Conservation (phyloP, 768 basidiomycete species). For the Boletus rex-veris region DNA sequence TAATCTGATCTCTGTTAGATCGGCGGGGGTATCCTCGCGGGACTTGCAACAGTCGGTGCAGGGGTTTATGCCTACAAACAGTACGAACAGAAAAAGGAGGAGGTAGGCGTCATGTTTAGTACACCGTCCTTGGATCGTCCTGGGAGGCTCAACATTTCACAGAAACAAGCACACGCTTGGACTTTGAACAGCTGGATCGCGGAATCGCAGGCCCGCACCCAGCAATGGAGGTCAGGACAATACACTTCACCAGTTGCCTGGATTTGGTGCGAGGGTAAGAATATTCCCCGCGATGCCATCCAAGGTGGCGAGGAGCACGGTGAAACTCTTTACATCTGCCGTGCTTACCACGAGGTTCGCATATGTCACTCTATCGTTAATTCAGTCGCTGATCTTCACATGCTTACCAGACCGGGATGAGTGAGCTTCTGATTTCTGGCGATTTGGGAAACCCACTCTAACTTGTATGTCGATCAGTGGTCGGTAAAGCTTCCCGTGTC, state of each 20-base stretch:
- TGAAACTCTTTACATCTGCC: constrained; percentile 52
- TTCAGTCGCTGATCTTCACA: constrained; percentile 3
- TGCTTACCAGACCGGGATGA: constrained; percentile 46
- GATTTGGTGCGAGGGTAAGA: constrained; percentile 56
- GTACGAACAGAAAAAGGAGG: constrained; percentile 54
- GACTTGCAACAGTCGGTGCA: constrained; percentile 48
- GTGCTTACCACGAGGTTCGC: constrained; percentile 57
- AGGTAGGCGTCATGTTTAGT: constrained; percentile 37
- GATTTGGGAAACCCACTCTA: neutral
- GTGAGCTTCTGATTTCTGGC: constrained; percentile 33
- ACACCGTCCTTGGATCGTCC: neutral
- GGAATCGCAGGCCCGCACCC: constrained; percentile 54
- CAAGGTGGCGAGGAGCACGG: constrained; percentile 53
- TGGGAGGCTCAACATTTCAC: neutral
- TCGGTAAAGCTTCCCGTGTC: constrained; percentile 59
- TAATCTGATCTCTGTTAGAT: constrained; percentile 39
- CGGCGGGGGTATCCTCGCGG: constrained; percentile 60
- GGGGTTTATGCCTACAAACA: constrained; percentile 52
- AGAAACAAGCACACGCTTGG: constrained; percentile 54
- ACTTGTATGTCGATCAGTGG: constrained; percentile 37
- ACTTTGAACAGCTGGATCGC: constrained; percentile 49
- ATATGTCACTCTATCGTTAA: neutral
- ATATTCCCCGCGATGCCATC: constrained; percentile 58
- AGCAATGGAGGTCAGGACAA: constrained; percentile 42
- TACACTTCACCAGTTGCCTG: constrained; percentile 53